phyloP scores from a whole-genome alignment of 208 protist genomes.

The Spironucleus salmonicida region DNA sequence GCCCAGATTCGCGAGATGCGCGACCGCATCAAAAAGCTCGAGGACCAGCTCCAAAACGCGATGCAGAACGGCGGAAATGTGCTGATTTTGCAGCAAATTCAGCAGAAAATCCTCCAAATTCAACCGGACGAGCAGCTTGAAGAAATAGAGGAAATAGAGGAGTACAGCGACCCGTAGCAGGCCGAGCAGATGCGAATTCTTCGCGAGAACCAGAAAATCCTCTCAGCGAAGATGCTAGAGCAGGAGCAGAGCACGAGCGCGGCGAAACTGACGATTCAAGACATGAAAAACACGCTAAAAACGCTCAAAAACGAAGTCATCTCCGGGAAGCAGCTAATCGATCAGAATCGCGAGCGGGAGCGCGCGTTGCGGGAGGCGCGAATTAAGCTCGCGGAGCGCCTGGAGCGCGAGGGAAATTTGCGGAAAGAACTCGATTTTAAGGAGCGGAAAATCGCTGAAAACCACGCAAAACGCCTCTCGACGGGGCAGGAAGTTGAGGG shows the following conservation, averaged over 20 bases:
- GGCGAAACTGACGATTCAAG: not conserved
- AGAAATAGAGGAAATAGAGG: not conserved
- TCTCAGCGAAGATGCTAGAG: not conserved
- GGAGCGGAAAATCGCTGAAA: not conserved
- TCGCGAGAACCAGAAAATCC: not conserved
- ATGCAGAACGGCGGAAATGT: not conserved
- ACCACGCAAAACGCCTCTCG: not conserved
- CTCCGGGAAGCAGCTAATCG: not conserved
- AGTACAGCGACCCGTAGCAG: not conserved
- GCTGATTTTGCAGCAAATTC: not conserved
- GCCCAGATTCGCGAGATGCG: not conserved
- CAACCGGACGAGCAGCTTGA: not conserved
- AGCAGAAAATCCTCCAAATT: not conserved
- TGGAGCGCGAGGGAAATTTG: not conserved
- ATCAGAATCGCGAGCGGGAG: not conserved
- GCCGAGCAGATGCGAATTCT: not conserved
- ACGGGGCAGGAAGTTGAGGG: not conserved
- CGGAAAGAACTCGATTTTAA: not conserved
- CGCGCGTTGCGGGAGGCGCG: not conserved
- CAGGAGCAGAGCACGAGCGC: not conserved
- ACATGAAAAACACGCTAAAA: not conserved
- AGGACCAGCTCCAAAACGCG: not conserved
- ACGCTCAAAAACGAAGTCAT: not conserved
- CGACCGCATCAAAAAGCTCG: not conserved
- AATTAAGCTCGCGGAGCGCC: not conserved